Percentiles rank a stretch among this genome's conserved stretches.
Conservation (phyloP, 129 eudicot genomes). For the Sambucus nigra region DNA sequence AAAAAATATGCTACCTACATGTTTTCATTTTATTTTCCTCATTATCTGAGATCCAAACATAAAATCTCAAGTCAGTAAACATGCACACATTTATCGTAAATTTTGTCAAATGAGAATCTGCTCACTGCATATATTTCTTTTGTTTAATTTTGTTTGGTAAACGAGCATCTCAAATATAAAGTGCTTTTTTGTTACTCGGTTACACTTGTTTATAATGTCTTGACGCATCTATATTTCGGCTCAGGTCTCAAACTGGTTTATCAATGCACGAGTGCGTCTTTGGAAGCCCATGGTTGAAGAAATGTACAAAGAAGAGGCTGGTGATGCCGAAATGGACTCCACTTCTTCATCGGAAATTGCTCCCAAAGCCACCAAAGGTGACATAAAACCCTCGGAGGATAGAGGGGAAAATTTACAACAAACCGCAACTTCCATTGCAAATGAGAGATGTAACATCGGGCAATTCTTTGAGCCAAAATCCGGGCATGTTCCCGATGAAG, state of each 20-base stretch:
- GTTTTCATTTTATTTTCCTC: no score
- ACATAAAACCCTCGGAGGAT: constrained; percentile 22
- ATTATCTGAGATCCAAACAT: no score
- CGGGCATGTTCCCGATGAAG: constrained; percentile 25
- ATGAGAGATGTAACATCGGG: constrained; percentile 6
- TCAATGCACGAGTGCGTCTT: constrained; percentile 29
- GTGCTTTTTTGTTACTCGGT: not conserved
- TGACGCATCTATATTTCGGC: not conserved
- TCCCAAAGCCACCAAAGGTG: constrained; percentile 18
- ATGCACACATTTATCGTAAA: no score
- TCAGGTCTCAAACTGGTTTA: constrained; percentile 43
- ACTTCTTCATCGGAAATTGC: constrained; percentile 20
- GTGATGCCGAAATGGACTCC: constrained; percentile 23
- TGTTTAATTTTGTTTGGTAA: no score
- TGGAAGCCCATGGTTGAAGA: constrained; percentile 48
- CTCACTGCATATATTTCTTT: no score
- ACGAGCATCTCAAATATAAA: no score
- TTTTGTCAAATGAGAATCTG: no score
- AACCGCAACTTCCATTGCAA: constrained; percentile 29
- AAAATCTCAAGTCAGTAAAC: no score
- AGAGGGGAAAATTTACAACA: constrained; percentile 35
- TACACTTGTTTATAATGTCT: no score
- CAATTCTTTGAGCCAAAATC: constrained; percentile 27
- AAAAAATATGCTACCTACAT: no score
- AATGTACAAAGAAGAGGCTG: constrained; percentile 38